Evolutionary conservation across 2,329 filamentous ascomycete genomes (phyloP).

Genomic region (Diaporthe aspalathi): DNA sequence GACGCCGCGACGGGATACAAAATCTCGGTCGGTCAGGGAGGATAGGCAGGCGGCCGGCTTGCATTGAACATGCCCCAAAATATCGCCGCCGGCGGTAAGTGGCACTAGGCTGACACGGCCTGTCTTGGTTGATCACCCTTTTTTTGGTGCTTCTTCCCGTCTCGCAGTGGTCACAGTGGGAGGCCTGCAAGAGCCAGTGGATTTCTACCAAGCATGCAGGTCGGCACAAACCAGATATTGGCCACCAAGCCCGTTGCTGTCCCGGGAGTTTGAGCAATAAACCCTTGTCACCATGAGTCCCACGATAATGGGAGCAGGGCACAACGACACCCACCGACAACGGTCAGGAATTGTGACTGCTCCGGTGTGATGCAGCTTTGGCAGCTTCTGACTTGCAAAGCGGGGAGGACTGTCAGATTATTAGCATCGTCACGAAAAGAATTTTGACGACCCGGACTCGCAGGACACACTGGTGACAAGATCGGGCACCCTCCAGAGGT

Average conservation of each 20-base stretch:
- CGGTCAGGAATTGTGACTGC: not conserved
- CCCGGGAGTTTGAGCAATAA: not conserved
- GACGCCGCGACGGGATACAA: not conserved
- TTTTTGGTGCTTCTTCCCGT: conserved; percentile 10
- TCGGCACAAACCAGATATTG: conserved; percentile 1
- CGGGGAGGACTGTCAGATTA: not conserved
- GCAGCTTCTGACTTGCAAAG: not conserved
- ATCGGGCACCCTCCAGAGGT: not conserved
- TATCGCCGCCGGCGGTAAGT: conserved; percentile 23
- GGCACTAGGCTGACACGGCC: conserved; percentile 22
- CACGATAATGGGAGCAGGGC: not conserved
- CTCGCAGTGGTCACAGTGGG: conserved; percentile 9
- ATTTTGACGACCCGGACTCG: not conserved
- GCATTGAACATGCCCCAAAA: conserved; percentile 4
- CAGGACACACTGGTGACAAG: conserved; percentile 14
- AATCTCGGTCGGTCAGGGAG: not conserved
- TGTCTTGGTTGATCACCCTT: conserved; percentile 11
- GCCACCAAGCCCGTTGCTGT: not conserved
- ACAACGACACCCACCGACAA: not conserved
- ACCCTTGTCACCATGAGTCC: not conserved
- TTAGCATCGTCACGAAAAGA: conserved; percentile 1
- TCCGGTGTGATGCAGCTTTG: not conserved
- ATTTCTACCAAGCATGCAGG: not conserved
- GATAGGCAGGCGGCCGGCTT: not conserved
- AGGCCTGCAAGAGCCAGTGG: conserved; percentile 16